Evolutionary conservation across 2,329 filamentous ascomycete species (phyloP), one percentile per base, ranked within the genome.

Genomic region (Pseudocercospora eumusae): DNA sequence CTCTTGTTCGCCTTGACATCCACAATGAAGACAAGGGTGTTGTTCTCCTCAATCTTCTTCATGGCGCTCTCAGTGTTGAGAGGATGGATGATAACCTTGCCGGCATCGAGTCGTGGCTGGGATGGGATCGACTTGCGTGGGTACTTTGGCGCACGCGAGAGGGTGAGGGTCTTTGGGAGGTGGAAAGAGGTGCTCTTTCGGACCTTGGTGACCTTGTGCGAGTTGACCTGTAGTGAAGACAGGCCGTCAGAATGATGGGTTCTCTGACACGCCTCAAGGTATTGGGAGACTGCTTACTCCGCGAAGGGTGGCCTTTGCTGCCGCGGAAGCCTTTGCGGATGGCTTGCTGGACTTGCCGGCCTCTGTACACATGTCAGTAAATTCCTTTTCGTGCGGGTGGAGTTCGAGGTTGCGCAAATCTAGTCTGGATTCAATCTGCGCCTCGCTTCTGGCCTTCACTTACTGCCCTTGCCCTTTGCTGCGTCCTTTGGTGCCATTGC

Each of bases 41-140:
- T 99, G 88, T 99, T 93, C 90, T 99, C 95, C 87, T 99, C 95
- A 75, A 99, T 97, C 90, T 97, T 97, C 92, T 99, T 99, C 93
- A 99, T 98, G 77, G 96, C 95, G 78, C 90, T 95, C 90, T 99
- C 95, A 66, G 95, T 99, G 89, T 99, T 99, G 78, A 99, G 87
- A 72, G 95, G 95, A 88, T 97, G 92, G 78, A 98, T 85, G 81
- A 99, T 90, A 80, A 98, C 86, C 88, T 96, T 97, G 87, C 93
- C 91, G 84, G 93, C 91, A 83, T 99, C 95, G 76, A 99, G 91
- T 75, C 92, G 90, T 74, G 93, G 89, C 78, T 87, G 86, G 80
- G 93, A 89, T 75, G 91, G 88, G 79, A 99, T 87, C 72, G 92
- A 93, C 86, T 95, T 96, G 85, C 93, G 92, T 73, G 91, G 93